These are phyloP conservation scores for Daldinia decipiens DNA, from an alignment of 495 filamentous ascomycete species.

Conservation along the genomic window DNA sequence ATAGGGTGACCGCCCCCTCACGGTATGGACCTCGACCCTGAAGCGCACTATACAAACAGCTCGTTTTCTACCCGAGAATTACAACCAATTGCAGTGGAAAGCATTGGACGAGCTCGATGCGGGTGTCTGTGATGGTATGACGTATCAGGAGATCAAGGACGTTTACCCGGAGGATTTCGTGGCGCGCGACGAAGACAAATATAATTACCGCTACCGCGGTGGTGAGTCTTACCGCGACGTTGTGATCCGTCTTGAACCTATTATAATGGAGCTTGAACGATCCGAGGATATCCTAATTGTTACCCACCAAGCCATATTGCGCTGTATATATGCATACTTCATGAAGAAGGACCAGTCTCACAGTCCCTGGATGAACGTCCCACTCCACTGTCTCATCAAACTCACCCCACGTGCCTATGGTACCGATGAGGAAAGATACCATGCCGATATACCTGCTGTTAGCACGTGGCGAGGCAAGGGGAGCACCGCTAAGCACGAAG, in stretches of 20 bases:
- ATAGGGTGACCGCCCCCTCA: conserved; percentile 76
- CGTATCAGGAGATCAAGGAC: conserved; percentile 89
- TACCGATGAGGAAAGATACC: conserved; percentile 85
- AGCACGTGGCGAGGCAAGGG: conserved; percentile 95
- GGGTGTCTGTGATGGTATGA: conserved; percentile 95
- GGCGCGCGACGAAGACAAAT: conserved; percentile 94
- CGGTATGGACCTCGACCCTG: conserved; percentile 96
- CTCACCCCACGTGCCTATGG: conserved; percentile 94
- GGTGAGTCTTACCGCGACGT: conserved; percentile 98
- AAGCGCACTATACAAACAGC: conserved; percentile 93
- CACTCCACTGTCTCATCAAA: conserved; percentile 95
- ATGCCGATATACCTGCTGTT: conserved; percentile 91
- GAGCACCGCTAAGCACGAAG: conserved; percentile 78
- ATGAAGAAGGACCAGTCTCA: conserved; percentile 94
- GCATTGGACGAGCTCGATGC: conserved; percentile 96
- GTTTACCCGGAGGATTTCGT: conserved; percentile 93
- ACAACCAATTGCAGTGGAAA: conserved; percentile 97
- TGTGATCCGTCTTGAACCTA: conserved; percentile 95
- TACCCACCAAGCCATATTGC: conserved; percentile 94
- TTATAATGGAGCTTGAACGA: conserved; percentile 98
- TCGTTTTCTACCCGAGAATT: conserved; percentile 76
- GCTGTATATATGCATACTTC: conserved; percentile 98
- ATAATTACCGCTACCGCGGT: conserved; percentile 98
- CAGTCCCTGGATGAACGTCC: conserved; percentile 93
- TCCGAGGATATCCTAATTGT: conserved; percentile 97